These are phyloP conservation scores for Microsporum ferrugineum DNA, from an alignment of 2,329 filamentous ascomycete genomes.

Conservation along the genomic window DNA sequence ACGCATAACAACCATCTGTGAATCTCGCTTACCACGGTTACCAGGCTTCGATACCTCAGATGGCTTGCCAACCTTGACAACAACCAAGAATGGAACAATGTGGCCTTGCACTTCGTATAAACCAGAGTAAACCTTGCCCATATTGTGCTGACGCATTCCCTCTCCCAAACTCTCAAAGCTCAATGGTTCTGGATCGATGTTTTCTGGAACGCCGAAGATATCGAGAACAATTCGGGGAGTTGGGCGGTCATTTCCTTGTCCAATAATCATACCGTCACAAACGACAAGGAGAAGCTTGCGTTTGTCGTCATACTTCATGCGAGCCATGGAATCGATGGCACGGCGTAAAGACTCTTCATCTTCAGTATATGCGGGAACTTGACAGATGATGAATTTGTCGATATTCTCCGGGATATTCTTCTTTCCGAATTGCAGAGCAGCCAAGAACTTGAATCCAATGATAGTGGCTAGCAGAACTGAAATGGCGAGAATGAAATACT, in stretches of 20 bases:
- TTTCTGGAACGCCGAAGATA: slow-evolving; percentile 88
- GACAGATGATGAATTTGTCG: slow-evolving; percentile 96
- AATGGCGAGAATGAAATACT: slow-evolving; percentile 78
- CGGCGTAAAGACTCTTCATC: slow-evolving; percentile 94
- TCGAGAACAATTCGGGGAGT: slow-evolving; percentile 94
- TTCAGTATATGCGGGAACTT: slow-evolving; percentile 95
- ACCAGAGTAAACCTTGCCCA: slow-evolving; percentile 97
- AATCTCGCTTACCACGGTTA: slow-evolving; percentile 98
- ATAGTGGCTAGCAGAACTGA: slow-evolving; percentile 68
- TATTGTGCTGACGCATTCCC: slow-evolving; percentile 95
- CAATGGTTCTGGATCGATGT: slow-evolving; percentile 84
- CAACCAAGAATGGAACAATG: slow-evolving; percentile 91
- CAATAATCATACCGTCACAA: slow-evolving; percentile 99
- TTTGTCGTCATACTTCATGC: slow-evolving; percentile 97
- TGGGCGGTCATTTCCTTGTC: slow-evolving; percentile 90
- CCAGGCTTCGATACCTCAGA: slow-evolving; percentile 66
- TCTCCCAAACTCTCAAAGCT: slow-evolving; percentile 96
- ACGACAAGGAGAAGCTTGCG: slow-evolving; percentile 86
- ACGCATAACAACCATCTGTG: slow-evolving; percentile 95
- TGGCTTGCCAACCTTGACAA: slow-evolving; percentile 88
- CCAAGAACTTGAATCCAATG: slow-evolving; percentile 92
- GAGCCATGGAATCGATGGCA: slow-evolving; percentile 88
- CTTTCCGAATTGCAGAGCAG: slow-evolving; percentile 81
- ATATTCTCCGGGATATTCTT: slow-evolving; percentile 92
- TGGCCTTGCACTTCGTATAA: slow-evolving; percentile 96